phyloP scores from a whole-genome alignment of 176 grass and related monocot genomes.

The Thinopyrum elongatum region DNA sequence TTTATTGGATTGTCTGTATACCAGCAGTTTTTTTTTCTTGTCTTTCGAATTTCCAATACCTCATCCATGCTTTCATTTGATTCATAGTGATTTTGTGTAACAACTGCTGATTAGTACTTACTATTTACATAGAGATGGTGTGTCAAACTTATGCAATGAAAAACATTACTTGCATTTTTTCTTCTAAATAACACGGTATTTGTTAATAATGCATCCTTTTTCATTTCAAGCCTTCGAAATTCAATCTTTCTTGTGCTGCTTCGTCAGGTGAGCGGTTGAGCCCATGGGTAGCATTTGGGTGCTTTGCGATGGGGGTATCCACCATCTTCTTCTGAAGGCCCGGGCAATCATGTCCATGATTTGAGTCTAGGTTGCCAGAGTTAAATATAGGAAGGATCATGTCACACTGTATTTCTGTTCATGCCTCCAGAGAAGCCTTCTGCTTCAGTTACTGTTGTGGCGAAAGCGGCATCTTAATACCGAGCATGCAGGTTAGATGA shows the following conservation, averaged over 20 bases:
- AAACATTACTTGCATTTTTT: not conserved
- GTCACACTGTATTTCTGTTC: slow-evolving; percentile 5
- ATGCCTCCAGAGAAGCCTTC: not conserved
- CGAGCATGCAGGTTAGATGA: not conserved
- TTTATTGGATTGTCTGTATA: not conserved
- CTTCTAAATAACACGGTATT: not conserved
- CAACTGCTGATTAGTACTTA: not conserved
- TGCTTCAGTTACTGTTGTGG: not conserved
- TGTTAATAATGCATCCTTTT: not conserved
- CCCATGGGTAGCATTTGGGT: slow-evolving; percentile 64
- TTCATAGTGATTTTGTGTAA: not conserved
- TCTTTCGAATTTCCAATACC: not conserved
- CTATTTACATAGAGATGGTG: not conserved
- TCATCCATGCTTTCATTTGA: not conserved
- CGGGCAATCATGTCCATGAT: not conserved
- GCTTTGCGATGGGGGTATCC: slow-evolving; percentile 55
- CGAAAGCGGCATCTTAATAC: not conserved
- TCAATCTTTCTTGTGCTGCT: not conserved
- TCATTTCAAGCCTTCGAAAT: not conserved
- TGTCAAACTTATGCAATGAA: not conserved
- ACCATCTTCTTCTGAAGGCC: slow-evolving; percentile 48
- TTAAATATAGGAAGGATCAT: slow-evolving; percentile 19
- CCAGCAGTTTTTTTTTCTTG: not conserved
- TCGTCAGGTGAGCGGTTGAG: slow-evolving; percentile 60
- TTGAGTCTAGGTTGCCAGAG: not conserved